Evolutionary conservation across 495 filamentous ascomycete genomes (phyloP), one percentile per base, ranked within the genome.

Genomic region (Penicillium steckii): DNA sequence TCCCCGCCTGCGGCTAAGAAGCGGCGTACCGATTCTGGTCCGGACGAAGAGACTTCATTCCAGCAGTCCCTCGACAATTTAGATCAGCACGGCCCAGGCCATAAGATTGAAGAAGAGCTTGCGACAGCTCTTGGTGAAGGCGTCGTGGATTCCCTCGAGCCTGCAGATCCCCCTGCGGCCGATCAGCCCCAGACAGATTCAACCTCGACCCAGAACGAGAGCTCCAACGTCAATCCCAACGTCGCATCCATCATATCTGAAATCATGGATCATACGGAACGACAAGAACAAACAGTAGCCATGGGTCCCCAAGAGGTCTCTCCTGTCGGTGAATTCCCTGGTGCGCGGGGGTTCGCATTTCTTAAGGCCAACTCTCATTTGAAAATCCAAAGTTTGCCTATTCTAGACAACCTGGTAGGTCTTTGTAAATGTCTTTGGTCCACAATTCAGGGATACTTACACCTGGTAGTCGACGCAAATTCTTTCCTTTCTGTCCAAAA

Each of bases 391-490:
- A 88, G 85, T 60, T 63, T 90, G 42, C 85, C 87, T 8, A 85
- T 90, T 33, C 67, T 90, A 24, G 87, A 90, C 42, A 89, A 87
- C 56, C 59, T 90, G 61, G 86, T 89, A 71, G 61, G 78, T 59
- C 21, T 13, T 7, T 33, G 8, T 2, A 12, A 9, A 12, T n/a
- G 5, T 19, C 24, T 18, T 6, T 45, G n/a, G 18, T 4, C 5
- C n/a, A 8, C 15, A 33, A 0, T 29, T 18, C 3, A 48, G 46
- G 7, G 41, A 57, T 60, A 57, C 54, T 15, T 24, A 26, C 18
- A 45, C 8, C 24, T 23, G n/a, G 8, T 10, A 89, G 87, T 86
- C 87, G 4, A 81, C 76, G 1, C 87, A 90, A 74, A 85, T 90
- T 26, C 69, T 90, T 4, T 77, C 79, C 15, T 83, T 84, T n/a